Base-by-base conservation (phyloP, 1,284 basidiomycete genomes). In the Ustilago shanxiensis region DNA sequence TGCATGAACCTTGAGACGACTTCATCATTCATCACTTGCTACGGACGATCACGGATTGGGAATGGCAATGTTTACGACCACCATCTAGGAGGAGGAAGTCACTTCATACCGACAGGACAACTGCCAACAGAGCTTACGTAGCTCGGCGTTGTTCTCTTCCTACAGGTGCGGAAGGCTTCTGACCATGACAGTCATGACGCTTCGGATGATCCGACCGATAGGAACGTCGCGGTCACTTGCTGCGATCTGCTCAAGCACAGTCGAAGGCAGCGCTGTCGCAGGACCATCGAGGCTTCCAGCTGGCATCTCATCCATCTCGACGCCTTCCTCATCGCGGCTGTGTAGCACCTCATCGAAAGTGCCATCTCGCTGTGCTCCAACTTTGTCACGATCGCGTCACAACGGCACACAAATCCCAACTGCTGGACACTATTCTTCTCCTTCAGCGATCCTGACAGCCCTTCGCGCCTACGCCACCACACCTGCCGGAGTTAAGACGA, bases 401-500 rank as follows among this genome's bases (percentile, higher is more conserved):
- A 20, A 11, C 11, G 20, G n/a, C 6, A n/a, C n/a, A 7, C 41
- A 20, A 9, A 3, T 11, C 20, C n/a, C 6, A 20, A 11, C 7
- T 20, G 41, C n/a, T 20, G 5, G n/a, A 44, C 41, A 16, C n/a
- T 20, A 1, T 11, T 44, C 41, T 44, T n/a, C 8, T 10, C 8
- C 11, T 1, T 11, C 26, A 29, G 9, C 8, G 7, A 8, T 37
- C 3, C 28, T 28, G 22, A 20, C 22, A 5, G 26, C n/a, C 16
- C 13, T 54, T 13, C 67, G 73, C 2, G 16, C 13, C 44, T 73
- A 71, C 28, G 61, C 75, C 6, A 74, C 75, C 1, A 71, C 70
- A 1, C 71, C 75, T 2, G 55, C 70, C 2, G 73, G 77, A 6
- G 74, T 79, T 45, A 79, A 73, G 66, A 73, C 64, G 2, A 79